A percentile compares a stretch with the other conserved stretches of the same genome.
Conservation (phyloP, 768 basidiomycete species). For the Rhodotorula graminis region DNA sequence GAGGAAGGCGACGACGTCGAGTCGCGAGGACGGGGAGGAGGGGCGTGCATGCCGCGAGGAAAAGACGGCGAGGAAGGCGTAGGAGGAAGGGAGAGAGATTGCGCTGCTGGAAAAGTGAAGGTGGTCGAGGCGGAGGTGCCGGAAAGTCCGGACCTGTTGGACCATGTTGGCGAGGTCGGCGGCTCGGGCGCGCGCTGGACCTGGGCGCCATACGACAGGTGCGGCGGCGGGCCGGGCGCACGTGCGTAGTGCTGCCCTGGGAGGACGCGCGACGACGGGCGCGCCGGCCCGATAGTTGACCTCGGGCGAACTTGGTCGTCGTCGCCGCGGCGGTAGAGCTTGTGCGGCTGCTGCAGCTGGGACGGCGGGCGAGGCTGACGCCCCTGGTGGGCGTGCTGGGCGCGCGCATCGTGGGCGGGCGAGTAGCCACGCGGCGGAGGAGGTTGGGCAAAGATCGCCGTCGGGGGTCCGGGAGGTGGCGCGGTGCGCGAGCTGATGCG, state of each 20-base stretch:
- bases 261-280: not conserved
- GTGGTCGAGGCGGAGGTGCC: not conserved
- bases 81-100: not conserved
- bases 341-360: not conserved
- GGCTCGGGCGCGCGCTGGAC: not conserved
- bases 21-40: no score
- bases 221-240: no score
- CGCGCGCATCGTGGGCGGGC: no score
- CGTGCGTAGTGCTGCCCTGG: no score
- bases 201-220: no score
- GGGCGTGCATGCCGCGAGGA: not conserved
- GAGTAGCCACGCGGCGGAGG: no score
- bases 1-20: not conserved
- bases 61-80: not conserved
- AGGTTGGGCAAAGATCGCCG: not conserved
- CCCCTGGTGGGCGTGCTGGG: no score
- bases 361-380: no score
- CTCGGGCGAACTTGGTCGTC: not conserved
- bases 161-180: not conserved
- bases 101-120: not conserved
- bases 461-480: not conserved
- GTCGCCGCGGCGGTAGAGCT: not conserved
- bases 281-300: not conserved
- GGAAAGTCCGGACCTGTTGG: not conserved
- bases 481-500: not conserved